Base-by-base conservation (phyloP, 2,329 filamentous ascomycete genomes). In the Ceratocystiopsis sp. region DNA sequence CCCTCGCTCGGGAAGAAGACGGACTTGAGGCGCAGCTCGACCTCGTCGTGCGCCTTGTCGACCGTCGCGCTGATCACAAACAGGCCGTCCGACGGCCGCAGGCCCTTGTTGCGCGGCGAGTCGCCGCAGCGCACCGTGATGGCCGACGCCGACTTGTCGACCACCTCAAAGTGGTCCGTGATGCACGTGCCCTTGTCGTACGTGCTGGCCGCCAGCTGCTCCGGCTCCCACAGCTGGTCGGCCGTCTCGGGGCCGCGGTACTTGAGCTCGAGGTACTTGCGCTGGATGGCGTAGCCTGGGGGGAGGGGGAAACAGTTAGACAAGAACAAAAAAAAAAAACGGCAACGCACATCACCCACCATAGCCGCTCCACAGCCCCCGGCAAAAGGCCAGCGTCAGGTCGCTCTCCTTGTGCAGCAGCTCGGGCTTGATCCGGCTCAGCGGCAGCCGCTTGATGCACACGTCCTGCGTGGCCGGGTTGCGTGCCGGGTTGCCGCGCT, bases 121-220 rank as follows among this genome's bases (percentile, higher is more conserved):
- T 78, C 79, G 15, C 79, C 79, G 50, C 73, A 79, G 18, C 79
- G 72, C 18, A 83, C 66, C 1, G 75, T 66, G 46, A 83, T 77
- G 12, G 67, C 62, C 8, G 65, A 66, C 0, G 69, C 61, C 0
- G 71, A 76, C 59, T 78, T 78, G 42, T 76, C 71, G 1, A 84
- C 61, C 0, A 84, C 77, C 56, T 83, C 75, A 53, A 84, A 84
- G 57, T 84, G 79, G 54, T 84, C 77, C 3, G 74, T 80, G 45
- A 84, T 70, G 36, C 65, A 55, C 1, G 78, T 80, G 33, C 78
- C 78, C 35, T 68, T 63, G 17, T 75, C 68, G 54, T 83, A 84
- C 11, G 51, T 64, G 45, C 65, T 73, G n/a, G 59, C 51, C 7
- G 64, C 56, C 2, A 84, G 67, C 42, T 77, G 65, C 12, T 66